phyloP scores from a whole-genome alignment of 2,329 filamentous ascomycete genomes.

The Byssothecium circinans region DNA sequence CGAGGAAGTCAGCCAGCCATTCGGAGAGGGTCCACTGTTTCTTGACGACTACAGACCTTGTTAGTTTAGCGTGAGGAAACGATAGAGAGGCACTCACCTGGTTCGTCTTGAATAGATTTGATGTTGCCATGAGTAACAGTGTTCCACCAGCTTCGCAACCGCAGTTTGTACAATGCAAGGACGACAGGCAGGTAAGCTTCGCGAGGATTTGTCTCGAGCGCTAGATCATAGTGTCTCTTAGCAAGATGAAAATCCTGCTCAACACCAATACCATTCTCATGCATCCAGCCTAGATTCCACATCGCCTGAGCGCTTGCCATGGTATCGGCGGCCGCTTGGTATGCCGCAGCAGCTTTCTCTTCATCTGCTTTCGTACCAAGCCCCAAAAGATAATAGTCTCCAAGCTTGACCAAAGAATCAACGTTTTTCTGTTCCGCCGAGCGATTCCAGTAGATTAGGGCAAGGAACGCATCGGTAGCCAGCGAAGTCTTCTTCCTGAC shows the following conservation, averaged over 20 bases:
- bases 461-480: slow-evolving; percentile 64
- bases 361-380: slow-evolving; percentile 69
- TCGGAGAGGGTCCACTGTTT: slow-evolving; percentile 79
- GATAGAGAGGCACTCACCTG: slow-evolving; percentile 60
- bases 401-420: slow-evolving; percentile 95
- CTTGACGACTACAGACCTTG: slow-evolving; percentile 57
- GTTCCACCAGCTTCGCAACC: slow-evolving; percentile 90
- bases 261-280: slow-evolving; percentile 91
- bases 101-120: slow-evolving; percentile 89
- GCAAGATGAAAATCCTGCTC: slow-evolving; percentile 96
- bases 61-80: slow-evolving; percentile 10
- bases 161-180: slow-evolving; percentile 81
- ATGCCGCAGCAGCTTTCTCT: slow-evolving; percentile 90
- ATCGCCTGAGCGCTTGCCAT: slow-evolving; percentile 91
- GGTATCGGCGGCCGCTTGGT: slow-evolving; percentile 87
- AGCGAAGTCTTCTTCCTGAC: slow-evolving; percentile 47
- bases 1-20: slow-evolving; percentile 84
- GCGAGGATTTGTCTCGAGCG: slow-evolving; percentile 77
- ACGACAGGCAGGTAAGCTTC: slow-evolving; percentile 95
- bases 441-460: slow-evolving; percentile 91
- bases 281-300: slow-evolving; percentile 99
- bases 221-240: slow-evolving; percentile 93
- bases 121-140: slow-evolving; percentile 85
- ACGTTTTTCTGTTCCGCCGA: slow-evolving; percentile 92
- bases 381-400: slow-evolving; percentile 90